phyloP scores from a whole-genome alignment of 2,329 filamentous ascomycete species.

The Pezicula neosporulosa region DNA sequence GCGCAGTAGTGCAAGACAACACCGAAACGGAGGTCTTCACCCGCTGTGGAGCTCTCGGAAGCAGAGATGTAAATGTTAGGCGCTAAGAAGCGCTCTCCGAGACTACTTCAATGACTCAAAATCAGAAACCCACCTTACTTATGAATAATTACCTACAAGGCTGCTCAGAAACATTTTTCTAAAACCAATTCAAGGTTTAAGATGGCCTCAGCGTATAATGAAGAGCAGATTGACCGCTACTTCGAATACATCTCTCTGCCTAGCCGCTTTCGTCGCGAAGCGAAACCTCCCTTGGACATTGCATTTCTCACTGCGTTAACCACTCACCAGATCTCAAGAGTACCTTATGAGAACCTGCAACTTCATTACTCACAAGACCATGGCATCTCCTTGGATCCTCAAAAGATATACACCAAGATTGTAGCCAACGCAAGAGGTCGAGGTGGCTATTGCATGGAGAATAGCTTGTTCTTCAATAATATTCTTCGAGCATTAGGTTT shows the following conservation, averaged over 20 bases:
- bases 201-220: constrained; percentile 16
- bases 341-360: constrained; percentile 24
- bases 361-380: constrained; percentile 22
- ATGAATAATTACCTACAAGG: too few species aligned
- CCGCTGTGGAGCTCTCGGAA: too few species aligned
- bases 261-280: constrained; percentile 5
- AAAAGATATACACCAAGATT: constrained; percentile 23
- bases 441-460: constrained; percentile 62
- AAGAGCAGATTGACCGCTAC: constrained; percentile 16
- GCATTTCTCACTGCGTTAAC: constrained; percentile 20
- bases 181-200: constrained; percentile 1
- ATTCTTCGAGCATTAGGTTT: constrained; percentile 50
- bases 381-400: constrained; percentile 17
- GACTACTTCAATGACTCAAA: too few species aligned
- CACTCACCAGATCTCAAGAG: constrained; percentile 16
- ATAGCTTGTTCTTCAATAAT: constrained; percentile 50
- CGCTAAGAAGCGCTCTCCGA: too few species aligned
- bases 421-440: constrained; percentile 26
- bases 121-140: too few species aligned
- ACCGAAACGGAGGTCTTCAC: too few species aligned
- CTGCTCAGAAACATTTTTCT: too few species aligned
- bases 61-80: too few species aligned
- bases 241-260: constrained; percentile 20
- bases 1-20: too few species aligned
- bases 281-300: constrained; percentile 12